A percentile compares a stretch with the other conserved stretches of the same genome.
These are phyloP conservation scores for Sungouiozyma ichnusensis DNA, from an alignment of 805 yeast genomes.

Conservation along the genomic window DNA sequence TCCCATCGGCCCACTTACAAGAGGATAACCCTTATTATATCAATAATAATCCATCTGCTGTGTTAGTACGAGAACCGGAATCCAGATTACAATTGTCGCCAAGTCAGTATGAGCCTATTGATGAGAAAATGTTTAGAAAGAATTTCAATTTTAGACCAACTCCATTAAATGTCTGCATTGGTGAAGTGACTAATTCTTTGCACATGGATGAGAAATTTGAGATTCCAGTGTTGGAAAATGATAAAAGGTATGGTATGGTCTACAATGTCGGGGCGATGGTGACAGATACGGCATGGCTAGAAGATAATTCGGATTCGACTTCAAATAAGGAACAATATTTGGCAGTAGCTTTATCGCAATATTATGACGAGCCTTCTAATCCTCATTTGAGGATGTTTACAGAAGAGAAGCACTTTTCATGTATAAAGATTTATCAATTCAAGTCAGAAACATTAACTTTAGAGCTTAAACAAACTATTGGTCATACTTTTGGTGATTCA, in stretches of 20 bases:
- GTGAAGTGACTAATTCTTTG: conserved; percentile 13
- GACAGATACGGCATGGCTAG: conserved; percentile 46
- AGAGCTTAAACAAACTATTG: conserved; percentile 23
- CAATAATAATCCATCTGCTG: conserved; percentile 13
- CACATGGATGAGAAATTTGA: conserved; percentile 14
- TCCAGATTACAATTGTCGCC: conserved; percentile 2
- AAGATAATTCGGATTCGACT: conserved; percentile 15
- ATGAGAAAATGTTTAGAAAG: conserved; percentile 14
- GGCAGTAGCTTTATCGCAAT: conserved; percentile 41
- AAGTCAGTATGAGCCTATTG: conserved; percentile 11
- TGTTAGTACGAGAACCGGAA: conserved; percentile 3
- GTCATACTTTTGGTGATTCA: conserved; percentile 38
- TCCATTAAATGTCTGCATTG: conserved; percentile 13
- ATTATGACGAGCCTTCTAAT: conserved; percentile 21
- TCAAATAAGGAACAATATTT: conserved; percentile 28
- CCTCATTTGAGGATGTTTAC: conserved; percentile 21
- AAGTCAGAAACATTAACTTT: conserved; percentile 23
- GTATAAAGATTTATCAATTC: conserved; percentile 38
- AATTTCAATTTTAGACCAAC: conserved; percentile 18
- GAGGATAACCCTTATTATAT: conserved; percentile 16
- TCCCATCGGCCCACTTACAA: conserved; percentile 28
- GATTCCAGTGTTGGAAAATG: conserved; percentile 21
- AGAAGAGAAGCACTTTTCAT: conserved; percentile 27
- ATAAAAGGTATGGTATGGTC: conserved; percentile 31
- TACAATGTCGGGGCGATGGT: conserved; percentile 43